Evolutionary conservation across 495 filamentous ascomycete species (phyloP).

Genomic region (Penicillium samsonianum): DNA sequence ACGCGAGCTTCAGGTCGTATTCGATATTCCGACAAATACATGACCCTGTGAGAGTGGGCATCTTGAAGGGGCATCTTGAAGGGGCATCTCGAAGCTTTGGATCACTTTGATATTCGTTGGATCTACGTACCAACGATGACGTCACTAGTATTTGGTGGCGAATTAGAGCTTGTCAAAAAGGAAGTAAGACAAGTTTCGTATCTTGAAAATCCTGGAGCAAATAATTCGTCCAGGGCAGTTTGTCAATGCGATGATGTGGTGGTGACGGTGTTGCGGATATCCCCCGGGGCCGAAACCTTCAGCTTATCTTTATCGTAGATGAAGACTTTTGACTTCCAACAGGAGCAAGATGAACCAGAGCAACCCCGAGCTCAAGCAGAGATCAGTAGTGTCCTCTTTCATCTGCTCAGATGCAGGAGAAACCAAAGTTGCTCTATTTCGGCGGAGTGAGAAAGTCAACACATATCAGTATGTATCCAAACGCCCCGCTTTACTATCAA

Average conservation of each 20-base stretch:
- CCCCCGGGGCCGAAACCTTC: neutral
- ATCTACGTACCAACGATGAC: neutral
- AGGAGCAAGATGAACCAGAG: neutral
- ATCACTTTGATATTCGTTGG: neutral
- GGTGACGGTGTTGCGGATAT: neutral
- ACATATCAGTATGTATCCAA: constrained; percentile 50
- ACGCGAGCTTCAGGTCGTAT: constrained; percentile 48
- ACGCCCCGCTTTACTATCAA: neutral
- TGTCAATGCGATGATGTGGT: neutral
- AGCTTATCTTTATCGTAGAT: constrained; percentile 2
- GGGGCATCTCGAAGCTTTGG: neutral
- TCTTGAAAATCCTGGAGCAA: neutral
- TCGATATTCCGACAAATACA: constrained; percentile 52
- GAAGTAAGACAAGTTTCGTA: neutral
- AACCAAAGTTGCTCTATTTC: constrained; percentile 57
- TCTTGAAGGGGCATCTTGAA: too few species aligned
- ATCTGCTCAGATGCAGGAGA: constrained; percentile 46
- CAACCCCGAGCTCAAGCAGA: constrained; percentile 28
- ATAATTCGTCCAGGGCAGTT: too few species aligned
- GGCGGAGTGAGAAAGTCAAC: constrained; percentile 55
- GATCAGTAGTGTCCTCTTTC: constrained; percentile 57
- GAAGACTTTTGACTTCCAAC: too few species aligned
- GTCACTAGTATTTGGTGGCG: neutral
- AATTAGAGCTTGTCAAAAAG: neutral
- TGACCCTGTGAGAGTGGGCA: constrained; percentile 45